A percentile compares a stretch with the other conserved stretches of the same genome.
Conservation (phyloP, 106 monocot genomes). For the Amphibolis antarctica region DNA sequence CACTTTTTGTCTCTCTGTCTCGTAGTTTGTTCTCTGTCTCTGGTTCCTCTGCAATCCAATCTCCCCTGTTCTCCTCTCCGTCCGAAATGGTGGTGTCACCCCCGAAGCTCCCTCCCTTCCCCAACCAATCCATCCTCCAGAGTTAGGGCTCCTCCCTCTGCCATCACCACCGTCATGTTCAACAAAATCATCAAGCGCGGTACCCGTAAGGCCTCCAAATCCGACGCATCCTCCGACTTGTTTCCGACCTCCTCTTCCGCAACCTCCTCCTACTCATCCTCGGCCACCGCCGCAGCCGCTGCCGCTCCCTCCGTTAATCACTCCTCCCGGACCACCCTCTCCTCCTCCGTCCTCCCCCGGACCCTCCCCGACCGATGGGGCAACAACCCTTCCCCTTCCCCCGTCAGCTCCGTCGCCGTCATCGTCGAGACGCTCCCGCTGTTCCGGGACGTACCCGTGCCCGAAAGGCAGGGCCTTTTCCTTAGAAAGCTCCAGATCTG, state of each 20-base stretch:
- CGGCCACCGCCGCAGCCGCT: too few species aligned
- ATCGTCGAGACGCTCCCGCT: conserved; percentile 29
- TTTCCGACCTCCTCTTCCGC: neutral
- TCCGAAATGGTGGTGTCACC: neutral
- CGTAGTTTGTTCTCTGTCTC: neutral
- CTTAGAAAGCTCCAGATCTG: conserved; percentile 44
- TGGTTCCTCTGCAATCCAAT: too few species aligned
- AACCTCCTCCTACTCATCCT: neutral
- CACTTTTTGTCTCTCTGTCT: conserved; percentile 1
- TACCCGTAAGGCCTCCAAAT: conserved; percentile 4
- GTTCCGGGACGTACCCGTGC: conserved; percentile 34
- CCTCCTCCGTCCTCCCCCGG: conserved; percentile 2
- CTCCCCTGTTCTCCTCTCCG: neutral
- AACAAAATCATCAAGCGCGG: conserved; percentile 25
- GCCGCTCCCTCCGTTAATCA: conserved; percentile 10
- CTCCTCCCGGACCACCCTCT: conserved; percentile 13
- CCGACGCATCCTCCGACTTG: neutral
- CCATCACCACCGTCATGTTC: conserved; percentile 11
- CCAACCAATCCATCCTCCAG: neutral
- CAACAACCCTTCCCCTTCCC: neutral
- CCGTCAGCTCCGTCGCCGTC: neutral
- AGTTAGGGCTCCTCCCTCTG: neutral
- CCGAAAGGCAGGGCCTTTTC: conserved; percentile 30
- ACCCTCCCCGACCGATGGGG: neutral
- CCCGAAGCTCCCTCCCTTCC: too few species aligned